Base-by-base conservation (phyloP, 1,284 basidiomycete species). In the Leccinum pachyderme region DNA sequence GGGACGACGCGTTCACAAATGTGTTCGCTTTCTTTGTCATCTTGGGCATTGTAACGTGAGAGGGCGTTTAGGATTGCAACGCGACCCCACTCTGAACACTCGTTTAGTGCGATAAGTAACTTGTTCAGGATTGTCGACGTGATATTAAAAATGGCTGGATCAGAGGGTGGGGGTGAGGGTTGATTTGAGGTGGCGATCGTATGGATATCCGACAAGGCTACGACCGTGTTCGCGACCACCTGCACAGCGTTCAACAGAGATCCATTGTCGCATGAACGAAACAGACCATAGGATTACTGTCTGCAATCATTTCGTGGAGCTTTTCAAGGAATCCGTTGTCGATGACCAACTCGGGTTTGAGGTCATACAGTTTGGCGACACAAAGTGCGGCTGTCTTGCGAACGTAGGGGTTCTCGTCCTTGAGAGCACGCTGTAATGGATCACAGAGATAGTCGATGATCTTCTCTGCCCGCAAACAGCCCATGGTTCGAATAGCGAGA, bases 21-120 rank as follows among this genome's bases (percentile, higher is more conserved):
- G 72, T 98, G 95, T 70, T 99, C 97, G 66, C 91, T 91, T 75
- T 99, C 97, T 73, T 94, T 91, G 57, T 91, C 90, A 65, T 97
- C 95, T 28, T 80, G 76, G 0, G 93, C 83, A 49, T 79, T 80
- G 73, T 98, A 99, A 49, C 92, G 83, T 8, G 92, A 82, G 43
- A 99, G 76, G 0, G 93, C 92, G 57, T 89, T 90, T 52, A 99
- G 76, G 49, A 99, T 88, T 1, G 94, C 93, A 24, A 99, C 94
- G 55, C 96, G 84, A 32, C 96, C 96, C 96, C 96, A 99, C 76
- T 99, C 96, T 0, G 96, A 97, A 71, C 96, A 98, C 74, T 98
- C 97, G 71, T 98, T 98, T 33, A 99, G 80, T 2, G 96, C 96
- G 52, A 98, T 90, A 56, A 99, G 81, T 4, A 99, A 83, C 72